Base-by-base conservation (phyloP, 495 filamentous ascomycete genomes). In the Penicillium pancosmium region DNA sequence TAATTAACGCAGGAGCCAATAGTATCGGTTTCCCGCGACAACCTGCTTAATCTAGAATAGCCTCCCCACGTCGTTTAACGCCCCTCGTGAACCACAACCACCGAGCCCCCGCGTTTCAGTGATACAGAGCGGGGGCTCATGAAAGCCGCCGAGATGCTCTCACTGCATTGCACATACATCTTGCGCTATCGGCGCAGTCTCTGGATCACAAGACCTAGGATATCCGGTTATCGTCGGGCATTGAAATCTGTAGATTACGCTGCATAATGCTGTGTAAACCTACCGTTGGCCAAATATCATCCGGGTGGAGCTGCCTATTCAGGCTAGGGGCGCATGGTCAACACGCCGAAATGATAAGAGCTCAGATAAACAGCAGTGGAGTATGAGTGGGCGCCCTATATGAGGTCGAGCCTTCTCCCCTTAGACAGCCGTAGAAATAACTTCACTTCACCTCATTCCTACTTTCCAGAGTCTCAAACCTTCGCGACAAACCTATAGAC, bases 251-350 rank as follows among this genome's bases (percentile, higher is more conserved):
- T 16, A 13, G 27, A 31, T 44, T 44, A 19, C 46, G 31, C 19
- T 12, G 21, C 46, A 15, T 46, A 27, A 12, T n/a, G 21, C 41
- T 23, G 46, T 48, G 46, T 13, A 19, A 48, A 48, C 0, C 11
- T 12, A 48, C n/a, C 3, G 19, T 16, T 46, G 43, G 43, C 16
- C 16, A 48, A 2, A 25, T 27, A 23, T 23, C 6, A 27, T n/a
- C 56, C 67, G 67, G 67, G 5, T 69, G 59, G 64, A 69, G 67
- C 65, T 69, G 60, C 67, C 67, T 51, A 54, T 41, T 57, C 25
- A 23, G 64, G 67, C 33, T 68, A 69, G 67, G 23, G 54, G 55
- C 13, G 50, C 16, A 25, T 33, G 36, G 27, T 23, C 41, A 47
- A 44, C 50, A n/a, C 27, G 23, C 27, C 5, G 18, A n/a, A 50